These are phyloP conservation scores for Pseudonectria buxi DNA, from an alignment of 2,329 filamentous ascomycete genomes.

Conservation along the genomic window DNA sequence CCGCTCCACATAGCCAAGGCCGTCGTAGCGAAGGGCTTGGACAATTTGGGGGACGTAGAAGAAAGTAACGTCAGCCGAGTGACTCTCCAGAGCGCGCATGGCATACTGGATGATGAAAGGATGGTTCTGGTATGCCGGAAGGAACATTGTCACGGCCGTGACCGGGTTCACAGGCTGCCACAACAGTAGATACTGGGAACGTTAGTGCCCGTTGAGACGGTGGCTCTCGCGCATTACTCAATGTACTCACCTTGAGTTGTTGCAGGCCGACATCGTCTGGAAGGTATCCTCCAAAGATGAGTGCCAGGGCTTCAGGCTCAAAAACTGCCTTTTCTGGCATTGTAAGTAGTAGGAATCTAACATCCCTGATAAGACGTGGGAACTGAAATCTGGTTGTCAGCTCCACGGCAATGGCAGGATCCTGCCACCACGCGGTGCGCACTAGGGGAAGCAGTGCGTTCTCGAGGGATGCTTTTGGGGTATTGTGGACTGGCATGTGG, in stretches of 20 bases:
- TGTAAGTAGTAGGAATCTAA: conserved; percentile 73
- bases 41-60: conserved; percentile 99
- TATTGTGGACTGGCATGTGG: conserved; percentile 32
- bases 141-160: conserved; percentile 86
- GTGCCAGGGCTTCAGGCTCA: conserved; percentile 74
- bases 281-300: conserved; percentile 70
- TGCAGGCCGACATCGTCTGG: conserved; percentile 72
- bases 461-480: conserved; percentile 33
- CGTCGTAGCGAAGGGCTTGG: conserved; percentile 88
- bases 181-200: conserved; percentile 69
- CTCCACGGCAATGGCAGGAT: conserved; percentile 80
- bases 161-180: conserved; percentile 92
- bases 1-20: conserved; percentile 85
- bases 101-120: conserved; percentile 94
- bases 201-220: conserved; percentile 14
- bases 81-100: conserved; percentile 88
- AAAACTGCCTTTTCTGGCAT: conserved; percentile 76
- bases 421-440: conserved; percentile 79
- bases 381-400: conserved; percentile 74
- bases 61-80: conserved; percentile 95
- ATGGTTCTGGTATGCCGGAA: conserved; percentile 85
- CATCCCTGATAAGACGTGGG: conserved; percentile 62
- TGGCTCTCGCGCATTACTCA: no score
- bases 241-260: conserved; percentile 63
- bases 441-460: conserved; percentile 57